A percentile compares a stretch with the other conserved stretches of the same genome.
phyloP scores from a whole-genome alignment of 1,284 basidiomycete species.

The Melanopsichium pennsylvanicum region DNA sequence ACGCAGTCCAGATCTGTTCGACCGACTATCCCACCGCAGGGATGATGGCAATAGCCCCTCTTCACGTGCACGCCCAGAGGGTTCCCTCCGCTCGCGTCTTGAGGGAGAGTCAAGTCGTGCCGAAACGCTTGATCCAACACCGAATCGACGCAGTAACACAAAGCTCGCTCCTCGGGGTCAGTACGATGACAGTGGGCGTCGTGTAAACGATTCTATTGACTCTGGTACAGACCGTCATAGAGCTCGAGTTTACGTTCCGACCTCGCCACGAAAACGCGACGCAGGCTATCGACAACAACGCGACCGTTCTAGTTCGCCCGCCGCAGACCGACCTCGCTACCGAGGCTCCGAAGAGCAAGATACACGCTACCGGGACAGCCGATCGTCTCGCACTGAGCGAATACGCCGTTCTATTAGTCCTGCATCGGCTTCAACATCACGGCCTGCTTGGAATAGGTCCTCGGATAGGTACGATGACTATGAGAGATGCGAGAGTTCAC shows the following conservation, averaged over 20 bases:
- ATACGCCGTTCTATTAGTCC: conserved; percentile 22
- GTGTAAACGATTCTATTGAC: conserved; percentile 15
- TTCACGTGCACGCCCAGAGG: conserved; percentile 5
- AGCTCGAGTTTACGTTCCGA: neutral
- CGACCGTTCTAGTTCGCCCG: neutral
- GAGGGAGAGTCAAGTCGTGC: conserved; percentile 1
- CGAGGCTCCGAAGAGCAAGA: conserved; percentile 7
- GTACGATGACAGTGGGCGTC: conserved; percentile 32
- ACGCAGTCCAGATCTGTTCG: conserved; percentile 31
- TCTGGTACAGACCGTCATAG: conserved; percentile 1
- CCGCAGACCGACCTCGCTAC: neutral
- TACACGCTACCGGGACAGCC: conserved; percentile 2
- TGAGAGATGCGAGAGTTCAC: no score
- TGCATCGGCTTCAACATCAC: neutral
- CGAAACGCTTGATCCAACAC: neutral
- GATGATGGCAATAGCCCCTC: conserved; percentile 21
- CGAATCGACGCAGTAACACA: conserved; percentile 5
- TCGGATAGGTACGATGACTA: no score
- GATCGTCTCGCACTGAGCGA: conserved; percentile 8
- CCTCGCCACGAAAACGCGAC: conserved; percentile 22
- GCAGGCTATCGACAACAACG: neutral
- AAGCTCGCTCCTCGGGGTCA: conserved; percentile 31
- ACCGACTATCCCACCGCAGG: conserved; percentile 17
- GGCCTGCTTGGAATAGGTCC: conserved; percentile 1
- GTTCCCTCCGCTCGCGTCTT: conserved; percentile 16